phyloP scores from a whole-genome alignment of 345 rosid species.

The Syzygium aqueum region DNA sequence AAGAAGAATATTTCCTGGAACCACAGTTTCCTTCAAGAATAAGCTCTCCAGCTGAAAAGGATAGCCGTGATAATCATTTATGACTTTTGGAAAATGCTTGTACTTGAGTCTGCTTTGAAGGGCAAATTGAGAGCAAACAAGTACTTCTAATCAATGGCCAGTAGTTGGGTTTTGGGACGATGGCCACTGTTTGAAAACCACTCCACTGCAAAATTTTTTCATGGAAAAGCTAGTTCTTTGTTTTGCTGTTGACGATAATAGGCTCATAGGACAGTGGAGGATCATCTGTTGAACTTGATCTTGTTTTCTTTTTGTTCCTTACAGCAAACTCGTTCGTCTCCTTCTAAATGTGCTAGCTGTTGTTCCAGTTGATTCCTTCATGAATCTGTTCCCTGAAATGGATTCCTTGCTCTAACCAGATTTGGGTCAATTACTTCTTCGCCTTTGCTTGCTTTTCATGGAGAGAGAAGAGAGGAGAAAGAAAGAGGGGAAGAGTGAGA shows the following conservation, averaged over 20 bases:
- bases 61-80: background rate
- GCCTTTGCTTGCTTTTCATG: background rate
- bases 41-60: background rate
- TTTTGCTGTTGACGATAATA: background rate
- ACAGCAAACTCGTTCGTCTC: background rate
- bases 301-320: background rate
- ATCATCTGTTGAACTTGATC: background rate
- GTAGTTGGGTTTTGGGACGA: background rate
- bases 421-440: background rate
- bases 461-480: background rate
- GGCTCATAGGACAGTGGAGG: background rate
- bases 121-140: background rate
- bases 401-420: background rate
- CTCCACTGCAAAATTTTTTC: background rate
- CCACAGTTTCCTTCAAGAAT: background rate
- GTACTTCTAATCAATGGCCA: background rate
- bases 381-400: background rate
- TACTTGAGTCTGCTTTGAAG: background rate
- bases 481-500: background rate
- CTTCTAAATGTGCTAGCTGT: background rate
- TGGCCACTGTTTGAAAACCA: background rate
- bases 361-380: background rate
- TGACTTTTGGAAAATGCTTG: background rate
- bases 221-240: background rate
- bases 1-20: background rate